phyloP scores from a whole-genome alignment of 2,329 filamentous ascomycete genomes.

The Plenodomus tracheiphilus region DNA sequence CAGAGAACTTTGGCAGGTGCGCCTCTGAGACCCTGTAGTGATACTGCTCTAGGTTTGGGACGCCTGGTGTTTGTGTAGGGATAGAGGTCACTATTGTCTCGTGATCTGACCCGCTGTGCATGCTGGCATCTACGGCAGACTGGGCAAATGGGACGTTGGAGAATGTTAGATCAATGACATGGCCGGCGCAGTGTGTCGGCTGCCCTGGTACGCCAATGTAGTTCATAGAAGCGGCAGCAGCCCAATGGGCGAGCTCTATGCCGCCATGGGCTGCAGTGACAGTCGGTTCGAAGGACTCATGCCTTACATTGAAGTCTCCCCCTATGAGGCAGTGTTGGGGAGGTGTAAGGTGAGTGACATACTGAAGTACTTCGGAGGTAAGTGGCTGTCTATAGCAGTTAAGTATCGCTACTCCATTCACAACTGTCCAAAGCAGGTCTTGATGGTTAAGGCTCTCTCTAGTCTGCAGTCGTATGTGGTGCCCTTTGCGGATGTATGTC shows the following conservation, averaged over 20 bases:
- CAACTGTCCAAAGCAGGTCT: not conserved
- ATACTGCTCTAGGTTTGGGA: not conserved
- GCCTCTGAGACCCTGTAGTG: not conserved
- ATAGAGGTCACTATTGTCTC: slow-evolving; percentile 4
- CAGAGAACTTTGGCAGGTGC: not conserved
- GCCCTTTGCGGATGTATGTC: not conserved
- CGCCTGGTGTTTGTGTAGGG: not conserved
- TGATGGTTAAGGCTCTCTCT: not conserved
- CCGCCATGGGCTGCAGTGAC: not conserved
- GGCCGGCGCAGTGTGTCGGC: slow-evolving; percentile 1
- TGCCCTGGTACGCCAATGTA: not conserved
- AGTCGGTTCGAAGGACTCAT: not conserved
- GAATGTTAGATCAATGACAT: slow-evolving; percentile 4
- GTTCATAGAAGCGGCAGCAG: not conserved
- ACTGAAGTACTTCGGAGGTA: not conserved
- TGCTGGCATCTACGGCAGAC: not conserved
- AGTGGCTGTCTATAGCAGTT: not conserved
- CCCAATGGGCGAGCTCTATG: slow-evolving; percentile 22
- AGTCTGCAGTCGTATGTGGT: too few species aligned
- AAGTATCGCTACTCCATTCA: not conserved
- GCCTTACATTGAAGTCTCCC: not conserved
- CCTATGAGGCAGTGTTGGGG: not conserved
- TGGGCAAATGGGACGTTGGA: slow-evolving; percentile 7
- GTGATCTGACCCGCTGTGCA: slow-evolving; percentile 8
- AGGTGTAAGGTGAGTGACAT: not conserved